Evolutionary conservation across 169 alveolate genomes (phyloP).

Genomic region (Cryptosporidium viatorum): DNA sequence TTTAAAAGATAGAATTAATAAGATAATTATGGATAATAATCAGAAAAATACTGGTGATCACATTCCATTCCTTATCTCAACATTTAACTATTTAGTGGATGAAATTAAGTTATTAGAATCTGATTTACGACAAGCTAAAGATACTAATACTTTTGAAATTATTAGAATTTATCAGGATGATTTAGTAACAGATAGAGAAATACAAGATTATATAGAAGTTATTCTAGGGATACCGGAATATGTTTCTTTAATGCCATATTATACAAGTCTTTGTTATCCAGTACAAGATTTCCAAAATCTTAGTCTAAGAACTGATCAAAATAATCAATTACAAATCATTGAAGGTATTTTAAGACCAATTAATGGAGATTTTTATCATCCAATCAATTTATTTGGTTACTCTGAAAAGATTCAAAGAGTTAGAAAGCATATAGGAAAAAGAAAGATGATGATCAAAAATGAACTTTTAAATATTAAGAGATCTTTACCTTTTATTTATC

Average conservation of each 20-base stretch:
- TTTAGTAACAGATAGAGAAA: constrained; percentile 12
- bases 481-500: constrained; percentile 4
- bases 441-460: background rate
- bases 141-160: background rate
- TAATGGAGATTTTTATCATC: constrained; percentile 59
- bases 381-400: constrained; percentile 27
- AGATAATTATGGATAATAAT: background rate
- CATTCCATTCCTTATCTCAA: constrained; percentile 21
- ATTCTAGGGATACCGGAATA: constrained; percentile 43
- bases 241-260: constrained; percentile 36
- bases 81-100: constrained; percentile 10
- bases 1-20: background rate
- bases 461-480: constrained; percentile 13
- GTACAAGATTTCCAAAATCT: background rate
- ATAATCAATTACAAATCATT: background rate
- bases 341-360: constrained; percentile 14
- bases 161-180: constrained; percentile 42
- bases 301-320: background rate
- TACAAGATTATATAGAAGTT: constrained; percentile 48
- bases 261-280: constrained; percentile 52
- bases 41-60: background rate
- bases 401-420: constrained; percentile 6
- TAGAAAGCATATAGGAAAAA: constrained; percentile 3
- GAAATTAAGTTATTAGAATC: constrained; percentile 6
- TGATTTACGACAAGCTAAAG: background rate